Evolutionary conservation across 2,329 filamentous ascomycete genomes (phyloP).

Genomic region (Phaeosphaeria sp.): DNA sequence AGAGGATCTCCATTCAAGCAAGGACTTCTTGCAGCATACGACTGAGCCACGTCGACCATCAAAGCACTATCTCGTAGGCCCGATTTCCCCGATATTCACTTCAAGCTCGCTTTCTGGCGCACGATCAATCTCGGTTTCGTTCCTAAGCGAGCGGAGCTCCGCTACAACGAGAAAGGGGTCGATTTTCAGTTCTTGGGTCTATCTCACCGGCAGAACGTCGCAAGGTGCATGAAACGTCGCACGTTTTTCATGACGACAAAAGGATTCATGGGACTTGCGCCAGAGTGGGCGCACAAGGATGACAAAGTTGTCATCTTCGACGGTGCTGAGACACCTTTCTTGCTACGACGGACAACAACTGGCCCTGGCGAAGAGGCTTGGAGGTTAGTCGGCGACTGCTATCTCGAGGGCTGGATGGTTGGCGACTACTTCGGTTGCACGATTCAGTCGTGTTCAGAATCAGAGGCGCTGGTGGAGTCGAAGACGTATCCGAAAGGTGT

Average conservation of each 20-base stretch:
- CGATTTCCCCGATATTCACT: not conserved
- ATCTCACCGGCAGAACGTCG: no score
- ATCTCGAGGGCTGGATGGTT: not conserved
- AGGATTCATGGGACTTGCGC: not conserved
- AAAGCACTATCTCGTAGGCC: not conserved
- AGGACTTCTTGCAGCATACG: not conserved
- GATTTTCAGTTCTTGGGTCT: not conserved
- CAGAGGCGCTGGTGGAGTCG: not conserved
- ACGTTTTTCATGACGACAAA: not conserved
- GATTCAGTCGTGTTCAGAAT: not conserved
- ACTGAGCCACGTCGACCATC: not conserved
- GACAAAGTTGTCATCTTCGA: not conserved
- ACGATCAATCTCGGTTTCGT: not conserved
- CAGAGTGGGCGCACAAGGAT: not conserved
- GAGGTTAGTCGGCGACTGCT: not conserved
- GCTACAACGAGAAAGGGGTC: not conserved
- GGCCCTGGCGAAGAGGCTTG: not conserved
- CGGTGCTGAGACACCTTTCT: not conserved
- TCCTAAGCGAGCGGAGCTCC: not conserved
- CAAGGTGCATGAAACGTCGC: not conserved
- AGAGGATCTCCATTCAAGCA: not conserved
- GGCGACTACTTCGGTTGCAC: constrained; percentile 1
- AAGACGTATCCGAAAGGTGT: not conserved
- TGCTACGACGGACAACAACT: not conserved
- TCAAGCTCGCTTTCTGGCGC: not conserved